These are phyloP conservation scores for Cynanchum wilfordii DNA, from an alignment of 257 asterid genomes.

Conservation along the genomic window DNA sequence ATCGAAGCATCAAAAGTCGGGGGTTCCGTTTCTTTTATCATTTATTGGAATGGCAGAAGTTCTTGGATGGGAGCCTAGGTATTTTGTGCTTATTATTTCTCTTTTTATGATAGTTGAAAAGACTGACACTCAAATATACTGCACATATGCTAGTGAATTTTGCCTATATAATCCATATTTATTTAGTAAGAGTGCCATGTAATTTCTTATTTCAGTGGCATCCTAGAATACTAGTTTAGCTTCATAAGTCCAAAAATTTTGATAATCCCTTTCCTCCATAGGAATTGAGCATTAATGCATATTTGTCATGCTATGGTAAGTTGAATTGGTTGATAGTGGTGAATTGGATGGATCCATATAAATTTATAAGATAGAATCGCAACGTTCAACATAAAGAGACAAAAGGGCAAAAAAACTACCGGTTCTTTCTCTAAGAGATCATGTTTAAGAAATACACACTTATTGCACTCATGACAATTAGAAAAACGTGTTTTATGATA, in stretches of 20 bases:
- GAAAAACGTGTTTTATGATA: neutral
- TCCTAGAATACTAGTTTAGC: neutral
- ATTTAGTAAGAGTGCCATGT: neutral
- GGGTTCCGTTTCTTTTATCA: constrained; percentile 69
- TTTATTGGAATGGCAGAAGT: constrained; percentile 93
- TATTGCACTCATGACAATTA: no score
- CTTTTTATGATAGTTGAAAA: neutral
- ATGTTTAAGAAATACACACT: no score
- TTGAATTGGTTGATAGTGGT: neutral
- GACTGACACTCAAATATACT: neutral
- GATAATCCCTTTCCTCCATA: neutral
- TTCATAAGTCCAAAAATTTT: neutral
- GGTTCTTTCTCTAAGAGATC: no score
- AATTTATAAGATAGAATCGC: neutral
- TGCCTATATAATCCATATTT: neutral
- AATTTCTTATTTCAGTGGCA: neutral
- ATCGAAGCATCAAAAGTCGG: constrained; percentile 88
- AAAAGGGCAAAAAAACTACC: neutral
- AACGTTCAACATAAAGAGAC: neutral
- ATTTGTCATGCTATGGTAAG: no score
- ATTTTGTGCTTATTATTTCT: constrained; percentile 20
- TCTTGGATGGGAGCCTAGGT: constrained; percentile 97
- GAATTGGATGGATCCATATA: neutral
- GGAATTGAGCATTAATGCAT: neutral
- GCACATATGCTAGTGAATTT: neutral